Evolutionary conservation across 768 basidiomycete genomes (phyloP).

Genomic region (Trametes sanguinea): DNA sequence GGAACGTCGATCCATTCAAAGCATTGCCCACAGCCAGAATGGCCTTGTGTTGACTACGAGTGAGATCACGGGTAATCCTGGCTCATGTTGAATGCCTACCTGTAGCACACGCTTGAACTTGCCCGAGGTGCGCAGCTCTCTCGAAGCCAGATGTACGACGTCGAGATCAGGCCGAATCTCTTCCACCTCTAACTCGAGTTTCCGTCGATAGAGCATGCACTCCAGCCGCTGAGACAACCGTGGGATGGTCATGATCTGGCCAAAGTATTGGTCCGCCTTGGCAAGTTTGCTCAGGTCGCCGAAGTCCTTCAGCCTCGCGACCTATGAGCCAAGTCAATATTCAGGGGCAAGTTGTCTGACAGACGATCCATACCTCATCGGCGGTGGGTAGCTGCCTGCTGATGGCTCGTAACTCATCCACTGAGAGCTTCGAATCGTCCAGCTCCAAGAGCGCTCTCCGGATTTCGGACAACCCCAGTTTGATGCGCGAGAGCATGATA

Average conservation of each 20-base stretch:
- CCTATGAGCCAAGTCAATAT: constrained; percentile 38
- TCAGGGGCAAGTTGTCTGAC: no score
- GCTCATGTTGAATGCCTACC: constrained; percentile 38
- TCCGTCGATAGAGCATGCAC: constrained; percentile 83
- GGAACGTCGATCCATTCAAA: constrained; percentile 79
- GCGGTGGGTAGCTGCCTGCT: constrained; percentile 74
- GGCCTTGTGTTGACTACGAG: constrained; percentile 42
- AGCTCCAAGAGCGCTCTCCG: constrained; percentile 70
- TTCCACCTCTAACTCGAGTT: constrained; percentile 78
- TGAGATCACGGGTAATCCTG: not conserved
- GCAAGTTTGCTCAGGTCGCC: constrained; percentile 73
- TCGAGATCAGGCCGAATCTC: constrained; percentile 84
- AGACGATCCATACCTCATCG: constrained; percentile 62
- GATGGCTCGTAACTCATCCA: constrained; percentile 79
- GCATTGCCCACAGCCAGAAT: constrained; percentile 80
- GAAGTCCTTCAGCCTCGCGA: constrained; percentile 65
- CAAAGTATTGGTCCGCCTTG: constrained; percentile 83
- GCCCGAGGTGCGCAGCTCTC: constrained; percentile 62
- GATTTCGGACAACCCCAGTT: constrained; percentile 63
- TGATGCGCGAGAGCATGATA: constrained; percentile 83
- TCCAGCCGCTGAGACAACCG: constrained; percentile 71
- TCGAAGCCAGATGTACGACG: constrained; percentile 67
- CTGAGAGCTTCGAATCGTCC: constrained; percentile 64
- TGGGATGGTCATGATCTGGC: constrained; percentile 77
- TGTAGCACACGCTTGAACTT: constrained; percentile 73